Conservation (phyloP, 129 eudicot genomes). For the Calendula officinalis region DNA sequence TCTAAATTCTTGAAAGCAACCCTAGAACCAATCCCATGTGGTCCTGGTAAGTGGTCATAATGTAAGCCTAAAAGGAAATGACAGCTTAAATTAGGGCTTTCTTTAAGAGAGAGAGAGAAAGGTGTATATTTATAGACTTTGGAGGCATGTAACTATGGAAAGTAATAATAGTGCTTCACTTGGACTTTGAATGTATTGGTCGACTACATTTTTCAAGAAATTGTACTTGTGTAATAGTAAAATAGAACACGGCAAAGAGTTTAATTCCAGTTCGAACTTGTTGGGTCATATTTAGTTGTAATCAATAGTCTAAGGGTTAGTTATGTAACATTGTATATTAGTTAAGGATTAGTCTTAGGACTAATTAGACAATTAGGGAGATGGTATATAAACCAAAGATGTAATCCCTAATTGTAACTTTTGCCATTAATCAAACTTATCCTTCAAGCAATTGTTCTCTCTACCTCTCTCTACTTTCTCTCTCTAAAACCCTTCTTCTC, state of each 20-base stretch:
- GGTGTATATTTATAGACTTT: background rate
- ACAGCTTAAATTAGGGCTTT: conserved; percentile 38
- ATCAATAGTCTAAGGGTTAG: too few species aligned
- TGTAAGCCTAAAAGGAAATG: conserved; percentile 34
- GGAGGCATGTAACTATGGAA: conserved; percentile 37
- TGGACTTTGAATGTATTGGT: conserved; percentile 24
- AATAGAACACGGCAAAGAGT: conserved; percentile 16
- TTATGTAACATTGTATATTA: too few species aligned
- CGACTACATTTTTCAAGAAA: conserved; percentile 28
- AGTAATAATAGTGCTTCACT: conserved; percentile 18
- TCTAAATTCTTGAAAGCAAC: conserved; percentile 31
- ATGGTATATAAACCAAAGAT: too few species aligned
- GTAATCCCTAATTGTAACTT: too few species aligned
- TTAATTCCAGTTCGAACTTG: background rate
- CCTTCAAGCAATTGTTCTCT: too few species aligned
- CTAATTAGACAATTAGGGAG: too few species aligned
- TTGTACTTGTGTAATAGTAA: conserved; percentile 19
- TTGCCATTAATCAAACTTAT: too few species aligned
- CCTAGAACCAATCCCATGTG: conserved; percentile 37
- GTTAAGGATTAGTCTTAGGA: too few species aligned
- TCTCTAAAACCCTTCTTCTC: too few species aligned
- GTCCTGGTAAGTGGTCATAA: conserved; percentile 36
- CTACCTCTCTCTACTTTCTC: too few species aligned
- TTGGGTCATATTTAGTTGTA: too few species aligned
- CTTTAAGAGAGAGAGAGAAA: conserved; percentile 18